Conservation (phyloP, 805 yeast genomes). For the Naumovozyma dairenensis region DNA sequence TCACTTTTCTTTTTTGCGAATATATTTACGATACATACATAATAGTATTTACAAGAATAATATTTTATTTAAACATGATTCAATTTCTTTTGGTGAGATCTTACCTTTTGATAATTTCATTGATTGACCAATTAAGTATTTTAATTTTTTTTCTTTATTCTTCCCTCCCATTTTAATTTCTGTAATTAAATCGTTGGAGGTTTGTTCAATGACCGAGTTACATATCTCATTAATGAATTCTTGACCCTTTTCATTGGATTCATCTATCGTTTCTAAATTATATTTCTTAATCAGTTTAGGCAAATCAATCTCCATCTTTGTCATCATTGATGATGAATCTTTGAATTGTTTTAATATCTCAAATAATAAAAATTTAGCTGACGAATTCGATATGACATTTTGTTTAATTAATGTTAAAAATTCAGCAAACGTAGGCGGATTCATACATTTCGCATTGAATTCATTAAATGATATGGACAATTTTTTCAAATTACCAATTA, state of each 20-base stretch:
- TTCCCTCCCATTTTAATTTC: conserved; percentile 47
- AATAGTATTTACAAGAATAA: too few species aligned
- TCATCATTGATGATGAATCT: conserved; percentile 20
- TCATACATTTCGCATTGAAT: conserved; percentile 23
- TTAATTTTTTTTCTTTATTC: conserved; percentile 55
- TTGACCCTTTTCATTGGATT: conserved; percentile 24
- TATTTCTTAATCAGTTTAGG: conserved; percentile 42
- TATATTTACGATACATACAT: too few species aligned
- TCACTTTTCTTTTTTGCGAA: too few species aligned
- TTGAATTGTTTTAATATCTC: conserved; percentile 47
- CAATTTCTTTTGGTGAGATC: conserved; percentile 30
- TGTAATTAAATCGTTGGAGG: conserved; percentile 40
- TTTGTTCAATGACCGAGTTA: conserved; percentile 32
- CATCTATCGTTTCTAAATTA: conserved; percentile 33
- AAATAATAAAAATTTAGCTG: conserved; percentile 55
- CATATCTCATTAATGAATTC: conserved; percentile 35
- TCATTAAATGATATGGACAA: conserved; percentile 31
- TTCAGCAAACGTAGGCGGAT: conserved; percentile 41
- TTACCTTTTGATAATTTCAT: conserved; percentile 72
- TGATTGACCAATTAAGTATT: conserved; percentile 72
- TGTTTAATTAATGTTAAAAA: conserved; percentile 43
- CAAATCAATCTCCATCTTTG: conserved; percentile 20
- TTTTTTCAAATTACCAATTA: conserved; percentile 59
- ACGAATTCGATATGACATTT: conserved; percentile 46
- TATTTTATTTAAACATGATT: conserved; percentile 27